Conservation (phyloP, 2,329 filamentous ascomycete genomes). For the Aureobasidium uvarum region DNA sequence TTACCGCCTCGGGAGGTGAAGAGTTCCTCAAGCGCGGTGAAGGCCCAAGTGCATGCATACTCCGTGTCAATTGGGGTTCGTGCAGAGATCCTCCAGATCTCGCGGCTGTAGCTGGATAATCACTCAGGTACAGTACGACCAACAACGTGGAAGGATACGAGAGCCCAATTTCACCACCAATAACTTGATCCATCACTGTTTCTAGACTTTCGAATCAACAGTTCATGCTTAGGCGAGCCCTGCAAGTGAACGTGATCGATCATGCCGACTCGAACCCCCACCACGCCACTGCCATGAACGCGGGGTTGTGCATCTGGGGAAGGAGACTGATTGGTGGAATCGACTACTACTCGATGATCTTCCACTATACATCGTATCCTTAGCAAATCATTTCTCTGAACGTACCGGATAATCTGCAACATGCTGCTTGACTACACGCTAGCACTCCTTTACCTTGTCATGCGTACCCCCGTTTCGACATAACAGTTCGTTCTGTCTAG, state of each 20-base stretch:
- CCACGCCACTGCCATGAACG: constrained; percentile 1
- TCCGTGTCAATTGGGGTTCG: not conserved
- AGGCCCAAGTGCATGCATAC: too few species aligned
- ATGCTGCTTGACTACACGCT: not conserved
- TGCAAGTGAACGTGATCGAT: not conserved
- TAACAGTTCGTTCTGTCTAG: not conserved
- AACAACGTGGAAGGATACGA: not conserved
- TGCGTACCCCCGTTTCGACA: constrained; percentile 8
- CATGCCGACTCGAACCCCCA: constrained; percentile 1
- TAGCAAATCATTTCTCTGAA: constrained; percentile 13
- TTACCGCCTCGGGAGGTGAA: too few species aligned
- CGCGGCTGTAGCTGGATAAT: constrained; percentile 17
- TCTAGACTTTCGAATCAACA: not conserved
- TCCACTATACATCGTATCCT: not conserved
- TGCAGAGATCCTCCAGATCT: not conserved
- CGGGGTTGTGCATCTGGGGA: constrained; percentile 14
- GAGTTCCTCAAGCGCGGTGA: too few species aligned
- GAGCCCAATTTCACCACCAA: constrained; percentile 16
- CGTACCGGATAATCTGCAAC: constrained; percentile 6
- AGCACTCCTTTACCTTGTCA: constrained; percentile 1
- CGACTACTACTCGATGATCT: constrained; percentile 7
- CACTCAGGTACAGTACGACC: not conserved
- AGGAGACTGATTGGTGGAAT: constrained; percentile 20
- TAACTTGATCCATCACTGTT: not conserved
- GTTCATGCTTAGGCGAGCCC: constrained; percentile 8